Base-by-base conservation (phyloP, 2,329 filamentous ascomycete genomes). In the Fusarium oligoseptatum region DNA sequence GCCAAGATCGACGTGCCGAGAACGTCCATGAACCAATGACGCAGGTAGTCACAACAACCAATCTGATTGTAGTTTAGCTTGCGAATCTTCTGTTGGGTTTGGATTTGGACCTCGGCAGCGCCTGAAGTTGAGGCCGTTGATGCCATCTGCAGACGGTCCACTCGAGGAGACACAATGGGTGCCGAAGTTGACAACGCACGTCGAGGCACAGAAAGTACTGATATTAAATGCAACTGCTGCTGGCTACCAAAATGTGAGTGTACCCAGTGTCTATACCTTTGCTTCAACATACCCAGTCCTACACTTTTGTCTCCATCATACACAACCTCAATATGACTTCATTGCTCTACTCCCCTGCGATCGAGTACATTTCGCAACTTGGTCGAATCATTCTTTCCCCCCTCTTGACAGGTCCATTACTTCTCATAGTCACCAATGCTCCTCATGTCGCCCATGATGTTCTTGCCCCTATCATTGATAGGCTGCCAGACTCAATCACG, bases 321-420 rank as follows among this genome's bases (percentile, higher is more conserved):
- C 6, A 34, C 50, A 3, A 34, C 50, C 50, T 55, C 14, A 41
- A 6, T 45, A 78, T 79, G 76, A 70, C 77, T 15, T 75, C 77
- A 3, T 3, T 78, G 6, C 68, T 79, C 2, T 78, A 75, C 43
- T 77, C 76, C 5, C 75, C 76, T 3, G 71, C 37, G 2, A 56
- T 78, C 34, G 67, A 68, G 17, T 17, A 63, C 3, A 10, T 73
- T 8, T 24, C 67, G 1, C 60, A 56, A 1, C 24, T 77, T 0
- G 45, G 29, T 12, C 58, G 66, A 5, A 32, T 72, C 2, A 20
- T 72, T 2, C 56, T 77, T 2, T 79, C 78, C 0, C 78, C 78
- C 12, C 2, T 76, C 3, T 17, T 79, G 1, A 73, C 77, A 0
- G 75, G 70, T 0, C 71, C 78, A 20, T 15, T 79, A 1, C 64